Percentiles rank a stretch among this genome's conserved stretches.
phyloP scores from a whole-genome alignment of 140 eudicot genomes.

The Ambrosia hybrid region DNA sequence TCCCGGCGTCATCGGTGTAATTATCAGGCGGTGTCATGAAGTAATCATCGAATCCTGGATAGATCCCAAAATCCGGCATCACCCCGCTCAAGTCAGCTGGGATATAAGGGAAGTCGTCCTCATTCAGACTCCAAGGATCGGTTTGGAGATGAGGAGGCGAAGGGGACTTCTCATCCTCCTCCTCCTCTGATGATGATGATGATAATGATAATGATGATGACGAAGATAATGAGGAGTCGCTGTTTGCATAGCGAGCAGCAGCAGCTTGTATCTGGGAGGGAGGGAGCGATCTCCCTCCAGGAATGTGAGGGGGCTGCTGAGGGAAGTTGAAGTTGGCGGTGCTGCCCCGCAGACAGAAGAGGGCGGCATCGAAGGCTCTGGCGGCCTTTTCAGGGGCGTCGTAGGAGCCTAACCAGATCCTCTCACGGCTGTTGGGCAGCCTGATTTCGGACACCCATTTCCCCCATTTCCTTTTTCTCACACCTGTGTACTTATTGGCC shows the following conservation, averaged over 20 bases:
- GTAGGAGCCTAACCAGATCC: slow-evolving; percentile 69
- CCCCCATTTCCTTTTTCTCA: slow-evolving; percentile 57
- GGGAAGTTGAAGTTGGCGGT: slow-evolving; percentile 56
- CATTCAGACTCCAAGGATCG: neutral
- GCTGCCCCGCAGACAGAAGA: slow-evolving; percentile 47
- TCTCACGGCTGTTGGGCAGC: slow-evolving; percentile 45
- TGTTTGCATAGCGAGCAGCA: slow-evolving; percentile 44
- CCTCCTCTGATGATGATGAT: too few species aligned
- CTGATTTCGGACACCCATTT: slow-evolving; percentile 58
- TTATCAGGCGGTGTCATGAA: slow-evolving; percentile 10
- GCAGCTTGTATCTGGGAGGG: slow-evolving; percentile 43
- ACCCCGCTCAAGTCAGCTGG: too few species aligned
- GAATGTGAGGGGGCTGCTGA: slow-evolving; percentile 45
- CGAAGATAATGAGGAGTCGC: neutral
- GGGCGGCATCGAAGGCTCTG: slow-evolving; percentile 59
- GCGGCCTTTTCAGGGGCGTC: slow-evolving; percentile 53
- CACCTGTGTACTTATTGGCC: slow-evolving; percentile 40
- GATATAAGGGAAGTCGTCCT: too few species aligned
- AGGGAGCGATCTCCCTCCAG: slow-evolving; percentile 36
- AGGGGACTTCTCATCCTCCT: neutral
- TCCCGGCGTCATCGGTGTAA: neutral
- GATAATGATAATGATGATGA: neutral
- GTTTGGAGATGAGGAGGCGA: neutral
- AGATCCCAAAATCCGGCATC: slow-evolving; percentile 37
- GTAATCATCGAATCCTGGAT: slow-evolving; percentile 54